These are phyloP conservation scores for Leccinellum albellum DNA, from an alignment of 768 basidiomycete genomes.

Conservation along the genomic window DNA sequence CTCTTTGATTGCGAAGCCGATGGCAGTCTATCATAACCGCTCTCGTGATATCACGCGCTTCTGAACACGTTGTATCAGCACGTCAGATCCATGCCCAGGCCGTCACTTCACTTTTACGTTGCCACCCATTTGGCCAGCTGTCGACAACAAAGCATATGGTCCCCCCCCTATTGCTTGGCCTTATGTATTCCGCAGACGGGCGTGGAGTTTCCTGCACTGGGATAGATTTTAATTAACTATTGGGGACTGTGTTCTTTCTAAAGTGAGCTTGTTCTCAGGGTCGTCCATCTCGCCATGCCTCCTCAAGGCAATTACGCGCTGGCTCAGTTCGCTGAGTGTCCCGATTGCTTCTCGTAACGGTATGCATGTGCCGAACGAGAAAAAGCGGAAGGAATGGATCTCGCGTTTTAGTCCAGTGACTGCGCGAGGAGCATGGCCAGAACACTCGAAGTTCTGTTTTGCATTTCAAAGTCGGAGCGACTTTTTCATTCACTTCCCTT, in stretches of 20 bases:
- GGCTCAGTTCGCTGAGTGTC: constrained; percentile 35
- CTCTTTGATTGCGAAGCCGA: constrained; percentile 23
- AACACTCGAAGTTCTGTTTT: constrained; percentile 31
- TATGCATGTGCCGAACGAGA: constrained; percentile 29
- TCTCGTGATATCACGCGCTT: constrained; percentile 35
- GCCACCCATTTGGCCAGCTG: constrained; percentile 18
- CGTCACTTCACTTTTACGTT: constrained; percentile 33
- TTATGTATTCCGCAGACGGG: constrained; percentile 36
- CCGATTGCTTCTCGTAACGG: constrained; percentile 33
- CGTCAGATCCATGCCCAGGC: constrained; percentile 31
- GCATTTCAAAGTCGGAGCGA: constrained; percentile 33
- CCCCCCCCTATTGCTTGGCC: constrained; percentile 30
- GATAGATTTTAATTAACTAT: constrained; percentile 34
- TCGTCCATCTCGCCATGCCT: constrained; percentile 25
- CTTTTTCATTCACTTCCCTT: constrained; percentile 25
- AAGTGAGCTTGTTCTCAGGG: constrained; percentile 25
- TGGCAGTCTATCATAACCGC: constrained; percentile 32
- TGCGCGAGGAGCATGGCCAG: constrained; percentile 35
- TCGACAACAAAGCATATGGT: constrained; percentile 25
- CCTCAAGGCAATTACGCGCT: constrained; percentile 37
- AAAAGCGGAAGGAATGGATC: constrained; percentile 34
- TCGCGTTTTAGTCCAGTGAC: constrained; percentile 28
- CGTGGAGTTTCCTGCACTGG: constrained; percentile 32
- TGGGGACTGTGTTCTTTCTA: constrained; percentile 22
- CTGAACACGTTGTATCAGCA: constrained; percentile 34